Percentiles rank a stretch among this genome's conserved stretches.
Evolutionary conservation across 2,329 filamentous ascomycete genomes (phyloP).

Genomic region (Ceratocystis alfenasii): DNA sequence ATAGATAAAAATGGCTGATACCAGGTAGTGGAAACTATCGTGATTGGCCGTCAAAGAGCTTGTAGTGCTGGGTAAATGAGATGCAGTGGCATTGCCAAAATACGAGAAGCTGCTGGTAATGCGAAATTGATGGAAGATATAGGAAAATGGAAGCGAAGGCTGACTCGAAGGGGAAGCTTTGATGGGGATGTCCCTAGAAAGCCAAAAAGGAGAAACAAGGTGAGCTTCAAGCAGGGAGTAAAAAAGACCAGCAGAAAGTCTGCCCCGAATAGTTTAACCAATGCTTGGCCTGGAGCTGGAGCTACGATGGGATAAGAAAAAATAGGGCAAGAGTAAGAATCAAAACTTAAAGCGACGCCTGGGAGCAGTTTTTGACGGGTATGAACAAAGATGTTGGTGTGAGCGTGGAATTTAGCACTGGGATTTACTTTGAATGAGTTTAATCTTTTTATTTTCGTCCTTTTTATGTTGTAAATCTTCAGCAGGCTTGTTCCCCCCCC

Average conservation of each 20-base stretch:
- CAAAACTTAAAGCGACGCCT: neutral
- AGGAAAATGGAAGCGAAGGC: neutral
- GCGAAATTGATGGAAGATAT: neutral
- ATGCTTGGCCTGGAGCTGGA: neutral
- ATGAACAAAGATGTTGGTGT: neutral
- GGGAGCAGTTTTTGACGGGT: neutral
- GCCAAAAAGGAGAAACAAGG: constrained; percentile 7
- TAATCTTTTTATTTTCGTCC: neutral
- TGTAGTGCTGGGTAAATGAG: neutral
- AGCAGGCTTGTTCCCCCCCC: neutral
- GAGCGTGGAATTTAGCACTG: neutral
- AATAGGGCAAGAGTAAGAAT: neutral
- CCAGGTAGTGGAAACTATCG: neutral
- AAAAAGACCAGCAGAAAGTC: neutral
- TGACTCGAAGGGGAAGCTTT: neutral
- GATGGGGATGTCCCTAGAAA: neutral
- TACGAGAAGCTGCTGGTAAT: neutral
- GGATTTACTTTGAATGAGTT: neutral
- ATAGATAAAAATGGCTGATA: constrained; percentile 1
- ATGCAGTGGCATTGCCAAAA: constrained; percentile 1
- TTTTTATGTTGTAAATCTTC: neutral
- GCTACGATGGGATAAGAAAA: neutral
- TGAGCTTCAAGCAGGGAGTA: neutral
- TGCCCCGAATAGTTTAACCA: neutral
- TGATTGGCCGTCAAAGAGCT: neutral